Evolutionary conservation across 2,329 filamentous ascomycete species (phyloP), one percentile per base, ranked within the genome.

Genomic region (Fusarium pininemorale): DNA sequence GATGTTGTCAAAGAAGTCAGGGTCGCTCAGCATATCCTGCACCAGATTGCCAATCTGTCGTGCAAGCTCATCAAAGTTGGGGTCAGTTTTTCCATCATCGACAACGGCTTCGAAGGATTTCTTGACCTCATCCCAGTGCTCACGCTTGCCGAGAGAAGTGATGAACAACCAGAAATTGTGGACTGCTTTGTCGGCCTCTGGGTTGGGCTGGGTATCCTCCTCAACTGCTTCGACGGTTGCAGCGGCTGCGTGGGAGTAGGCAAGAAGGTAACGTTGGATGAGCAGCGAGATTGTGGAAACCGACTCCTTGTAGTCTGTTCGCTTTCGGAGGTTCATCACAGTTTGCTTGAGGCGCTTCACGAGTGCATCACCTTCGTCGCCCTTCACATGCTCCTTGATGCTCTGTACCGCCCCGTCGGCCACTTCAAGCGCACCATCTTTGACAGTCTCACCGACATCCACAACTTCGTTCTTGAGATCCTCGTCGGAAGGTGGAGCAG

Each of bases 291-390:
- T 82, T 0, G 91, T 94, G 2, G 93, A 94, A 0, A 98, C 94
- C 0, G 95, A 98, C 54, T 95, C 91, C 0, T 92, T 91, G 80
- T 98, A 98, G 80, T 98, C 94, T 13, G 88, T 90, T 58, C 93
- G 90, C 78, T 94, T 88, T 13, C 93, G 88, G 20, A 98, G 87
- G 44, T 93, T 93, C 20, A 89, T 75, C 7, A 98, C 90, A 0
- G 92, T 91, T 77, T 92, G 87, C 81, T 95, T 96, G 56, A 98
- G 84, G 11, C 95, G 91, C 74, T 91, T 87, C 11, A 96, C 78
- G 63, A 98, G 83, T 0, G 93, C 91, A 45, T 94, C 88, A 64
- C 90, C 91, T 78, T 97, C 92, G 8, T 93, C 90, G 6, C 92
- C 92, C 0, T 87, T 86, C 8, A 96, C 80, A 77, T 96, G 94